Evolutionary conservation across 2,329 filamentous ascomycete species (phyloP), one percentile per base, ranked within the genome.

Genomic region (Akanthomyces dipterigenus): DNA sequence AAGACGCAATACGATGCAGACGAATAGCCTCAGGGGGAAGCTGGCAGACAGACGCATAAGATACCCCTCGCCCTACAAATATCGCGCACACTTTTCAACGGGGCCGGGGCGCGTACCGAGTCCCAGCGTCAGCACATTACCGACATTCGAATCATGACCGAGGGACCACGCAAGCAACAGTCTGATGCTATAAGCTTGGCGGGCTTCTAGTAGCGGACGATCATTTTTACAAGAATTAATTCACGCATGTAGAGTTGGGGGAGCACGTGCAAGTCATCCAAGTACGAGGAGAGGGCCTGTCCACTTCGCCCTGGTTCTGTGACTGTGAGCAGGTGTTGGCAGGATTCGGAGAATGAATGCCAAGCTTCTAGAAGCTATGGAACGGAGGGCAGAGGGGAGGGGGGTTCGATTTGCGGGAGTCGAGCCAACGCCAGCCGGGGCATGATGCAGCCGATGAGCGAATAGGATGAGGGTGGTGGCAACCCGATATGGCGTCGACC

Each of bases 331-430:
- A 5, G 4, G 8, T 34, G 8, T 11, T 14, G 20, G 11, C 24
- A 12, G 12, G 26, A 11, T 34, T 34, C 31, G 2, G 31, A 34
- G 8, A 34, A 34, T 9, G 16, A 40, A 18, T 24, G 55, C 31
- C 55, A 58, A 42, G 45, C 55, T 58, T 58, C 55, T 58, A 36
- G 55, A 58, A 58, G 55, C 43, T 58, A 31, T 58, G 50, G 55
- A 49, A 26, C 14, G 31, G 11, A 34, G 31, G n/a, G n/a, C n/a
- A n/a, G n/a, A n/a, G n/a, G n/a, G n/a, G 31, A 34, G 31, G 9
- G 24, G 22, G 31, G 55, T 20, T 49, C 43, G 45, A 38, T 49
- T 34, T 34, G 36, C 36, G 36, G 50, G 50, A 42, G 18, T 34
- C 34, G 22, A 54, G 36, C 22, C 20, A 54, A 42, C 36, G n/a